Evolutionary conservation across 495 filamentous ascomycete genomes (phyloP), one percentile per base, ranked within the genome.

Genomic region (Aspergillus indologenus): DNA sequence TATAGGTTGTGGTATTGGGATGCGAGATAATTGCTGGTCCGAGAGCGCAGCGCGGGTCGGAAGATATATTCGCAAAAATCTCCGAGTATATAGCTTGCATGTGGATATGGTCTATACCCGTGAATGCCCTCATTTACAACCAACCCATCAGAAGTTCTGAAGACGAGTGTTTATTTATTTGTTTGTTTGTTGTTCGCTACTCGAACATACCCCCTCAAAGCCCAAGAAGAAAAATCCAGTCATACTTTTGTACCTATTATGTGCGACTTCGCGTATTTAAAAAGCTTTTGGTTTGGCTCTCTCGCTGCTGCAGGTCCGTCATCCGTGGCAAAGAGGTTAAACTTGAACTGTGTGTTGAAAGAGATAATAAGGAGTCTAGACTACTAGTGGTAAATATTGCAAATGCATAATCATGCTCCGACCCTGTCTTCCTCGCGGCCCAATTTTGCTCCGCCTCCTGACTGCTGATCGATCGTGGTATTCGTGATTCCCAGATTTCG

Each of bases 391-490:
- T 66, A 61, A 62, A 65, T 64, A 63, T 64, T 68, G 62, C 64
- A 71, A 72, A 72, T 68, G 71, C 72, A 71, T 75, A 66, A 71
- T 72, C 71, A 70, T 76, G 65, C 70, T 40, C 34, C 65, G 65
- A 65, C 71, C 68, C 64, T n/a, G 67, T 65, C 65, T 68, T 40
- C 34, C 34, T 40, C 34, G 34, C 68, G 70, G 65, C 68, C 68
- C 71, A 61, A 62, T 24, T 51, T 73, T 63, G 68, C 66, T 65
- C 69, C 60, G 65, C 72, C 65, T 69, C 70, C 34, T 40, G 34
- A 40, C 34, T 40, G 34, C 34, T 40, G 5, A 7, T 40, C 34
- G 68, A 71, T 73, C 73, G 64, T 77, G 72, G 73, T 71, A 77
- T 75, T 40, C 75, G 71, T 77, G 65, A 75, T 67, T 71, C 64